Evolutionary conservation across 106 monocot species (phyloP).

Genomic region (Dendrobium catenatum): DNA sequence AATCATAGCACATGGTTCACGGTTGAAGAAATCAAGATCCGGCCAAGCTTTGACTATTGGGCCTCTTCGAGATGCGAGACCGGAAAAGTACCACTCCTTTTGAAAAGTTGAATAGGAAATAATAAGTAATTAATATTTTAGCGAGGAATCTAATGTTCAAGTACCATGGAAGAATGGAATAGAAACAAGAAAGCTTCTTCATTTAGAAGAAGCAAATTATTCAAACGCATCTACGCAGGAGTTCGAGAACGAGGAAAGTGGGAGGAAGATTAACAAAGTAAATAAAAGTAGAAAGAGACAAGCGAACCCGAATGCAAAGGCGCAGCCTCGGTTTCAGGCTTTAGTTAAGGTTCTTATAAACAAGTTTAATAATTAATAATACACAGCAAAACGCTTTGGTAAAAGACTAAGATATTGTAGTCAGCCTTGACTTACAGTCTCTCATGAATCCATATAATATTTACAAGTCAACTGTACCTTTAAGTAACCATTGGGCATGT

Average conservation of each 20-base stretch:
- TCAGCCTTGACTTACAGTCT: no score
- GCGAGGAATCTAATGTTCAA: not conserved
- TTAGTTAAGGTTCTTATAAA: not conserved
- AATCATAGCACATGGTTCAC: not conserved
- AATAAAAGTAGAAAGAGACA: not conserved
- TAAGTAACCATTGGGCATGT: constrained; percentile 86
- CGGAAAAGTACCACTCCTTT: not conserved
- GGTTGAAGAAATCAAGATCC: not conserved
- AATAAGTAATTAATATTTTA: not conserved
- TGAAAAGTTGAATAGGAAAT: not conserved
- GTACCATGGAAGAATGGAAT: constrained; percentile 18
- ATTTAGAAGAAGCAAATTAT: not conserved
- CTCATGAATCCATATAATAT: no score
- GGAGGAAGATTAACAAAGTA: not conserved
- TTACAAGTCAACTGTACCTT: constrained; percentile 33
- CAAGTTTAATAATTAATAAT: no score
- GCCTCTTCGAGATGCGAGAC: not conserved
- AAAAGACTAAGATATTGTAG: no score
- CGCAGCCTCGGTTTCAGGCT: constrained; percentile 1
- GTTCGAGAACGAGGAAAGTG: not conserved
- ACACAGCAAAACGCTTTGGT: no score
- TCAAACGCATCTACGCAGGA: not conserved
- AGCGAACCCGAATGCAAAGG: constrained; percentile 9
- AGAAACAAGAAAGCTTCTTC: constrained; percentile 7
- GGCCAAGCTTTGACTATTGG: constrained; percentile 3